A percentile compares a stretch with the other conserved stretches of the same genome.
These are phyloP conservation scores for Paramyrothecium sp. DNA, from an alignment of 2,329 filamentous ascomycete species.

Conservation along the genomic window DNA sequence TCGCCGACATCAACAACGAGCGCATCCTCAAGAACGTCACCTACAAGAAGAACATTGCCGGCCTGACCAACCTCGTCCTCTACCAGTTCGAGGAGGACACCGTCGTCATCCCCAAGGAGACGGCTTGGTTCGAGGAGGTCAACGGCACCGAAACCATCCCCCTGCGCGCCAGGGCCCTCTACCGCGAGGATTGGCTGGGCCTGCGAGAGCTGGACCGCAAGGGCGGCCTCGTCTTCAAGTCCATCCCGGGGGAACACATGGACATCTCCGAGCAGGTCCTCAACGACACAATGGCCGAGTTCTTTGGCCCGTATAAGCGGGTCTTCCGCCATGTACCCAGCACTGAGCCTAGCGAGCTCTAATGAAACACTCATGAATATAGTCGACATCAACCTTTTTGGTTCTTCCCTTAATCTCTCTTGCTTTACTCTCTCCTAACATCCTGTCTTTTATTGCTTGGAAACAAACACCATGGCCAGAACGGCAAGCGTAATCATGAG, in stretches of 20 bases:
- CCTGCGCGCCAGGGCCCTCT: slow-evolving; percentile 69
- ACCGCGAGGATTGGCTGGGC: slow-evolving; percentile 92
- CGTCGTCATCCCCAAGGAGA: slow-evolving; percentile 87
- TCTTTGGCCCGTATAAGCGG: slow-evolving; percentile 56
- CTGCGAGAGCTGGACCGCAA: slow-evolving; percentile 75
- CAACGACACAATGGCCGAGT: slow-evolving; percentile 62
- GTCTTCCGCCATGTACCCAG: slow-evolving; percentile 22
- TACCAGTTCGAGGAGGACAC: slow-evolving; percentile 85
- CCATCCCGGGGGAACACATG: slow-evolving; percentile 80
- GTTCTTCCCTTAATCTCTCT: slow-evolving; percentile 9
- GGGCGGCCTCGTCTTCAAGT: slow-evolving; percentile 74
- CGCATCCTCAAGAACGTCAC: slow-evolving; percentile 66
- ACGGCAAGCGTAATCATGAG: slow-evolving; percentile 1
- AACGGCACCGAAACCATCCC: slow-evolving; percentile 67
- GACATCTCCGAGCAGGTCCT: slow-evolving; percentile 66
- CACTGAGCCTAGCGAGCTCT: slow-evolving; percentile 35
- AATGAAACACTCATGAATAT: slow-evolving; percentile 6
- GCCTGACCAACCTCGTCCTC: slow-evolving; percentile 79
- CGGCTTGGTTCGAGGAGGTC: slow-evolving; percentile 85
- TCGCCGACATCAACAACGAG: slow-evolving; percentile 98
- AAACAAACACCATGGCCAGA: not conserved
- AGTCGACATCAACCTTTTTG: not conserved
- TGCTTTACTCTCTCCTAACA: not conserved
- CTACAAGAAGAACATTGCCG: slow-evolving; percentile 70
- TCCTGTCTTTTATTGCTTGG: too few species aligned